phyloP scores from a whole-genome alignment of 2,329 filamentous ascomycete species.

The Fusarium redolens region DNA sequence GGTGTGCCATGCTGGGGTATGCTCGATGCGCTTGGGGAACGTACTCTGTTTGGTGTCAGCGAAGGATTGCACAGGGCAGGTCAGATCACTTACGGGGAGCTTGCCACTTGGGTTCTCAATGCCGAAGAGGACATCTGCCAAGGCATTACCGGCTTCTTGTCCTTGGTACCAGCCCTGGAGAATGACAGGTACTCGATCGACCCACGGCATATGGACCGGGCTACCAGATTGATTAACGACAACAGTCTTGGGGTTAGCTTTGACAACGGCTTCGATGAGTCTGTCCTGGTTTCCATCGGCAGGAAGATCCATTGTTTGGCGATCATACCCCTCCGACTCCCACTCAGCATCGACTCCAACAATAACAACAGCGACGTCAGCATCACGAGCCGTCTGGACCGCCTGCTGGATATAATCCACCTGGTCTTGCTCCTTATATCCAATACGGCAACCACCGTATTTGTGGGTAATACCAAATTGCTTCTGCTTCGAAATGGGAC shows the following conservation, averaged over 20 bases:
- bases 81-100: slow-evolving; percentile 63
- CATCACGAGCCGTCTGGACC: slow-evolving; percentile 68
- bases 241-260: slow-evolving; percentile 72
- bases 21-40: slow-evolving; percentile 72
- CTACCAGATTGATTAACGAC: slow-evolving; percentile 67
- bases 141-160: slow-evolving; percentile 76
- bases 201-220: slow-evolving; percentile 73
- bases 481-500: slow-evolving; percentile 69
- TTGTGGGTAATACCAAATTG: slow-evolving; percentile 68
- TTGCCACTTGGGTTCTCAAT: slow-evolving; percentile 75
- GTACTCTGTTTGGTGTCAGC: slow-evolving; percentile 59
- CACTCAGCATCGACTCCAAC: slow-evolving; percentile 79
- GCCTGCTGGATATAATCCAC: slow-evolving; percentile 72
- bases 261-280: slow-evolving; percentile 70
- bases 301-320: slow-evolving; percentile 79
- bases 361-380: slow-evolving; percentile 75
- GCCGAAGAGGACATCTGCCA: slow-evolving; percentile 76
- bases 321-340: slow-evolving; percentile 80
- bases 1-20: slow-evolving; percentile 77
- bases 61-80: neutral
- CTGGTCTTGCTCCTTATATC: slow-evolving; percentile 75
- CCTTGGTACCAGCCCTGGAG: slow-evolving; percentile 66
- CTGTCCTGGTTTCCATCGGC: slow-evolving; percentile 64
- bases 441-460: slow-evolving; percentile 77
- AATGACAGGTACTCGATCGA: slow-evolving; percentile 70